Evolutionary conservation across 495 filamentous ascomycete genomes (phyloP), one percentile per base, ranked within the genome.

Genomic region (Aspergillus cristatus): DNA sequence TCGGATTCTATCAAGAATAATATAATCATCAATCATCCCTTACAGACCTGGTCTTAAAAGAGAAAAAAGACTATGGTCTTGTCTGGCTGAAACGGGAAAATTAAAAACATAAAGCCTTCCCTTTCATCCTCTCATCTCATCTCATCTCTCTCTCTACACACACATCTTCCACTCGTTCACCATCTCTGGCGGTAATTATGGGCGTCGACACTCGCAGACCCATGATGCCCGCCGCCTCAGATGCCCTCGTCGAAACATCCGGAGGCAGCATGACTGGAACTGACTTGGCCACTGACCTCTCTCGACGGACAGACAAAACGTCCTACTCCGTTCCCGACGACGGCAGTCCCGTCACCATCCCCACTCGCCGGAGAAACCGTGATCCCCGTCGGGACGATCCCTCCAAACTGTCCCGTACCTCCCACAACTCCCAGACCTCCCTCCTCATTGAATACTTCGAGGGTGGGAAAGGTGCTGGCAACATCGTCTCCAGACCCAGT

Each of bases 391-490:
- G 71, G 50, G 73, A 72, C 36, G 57, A 60, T 34, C 63, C 65
- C 37, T 67, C 69, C 46, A 71, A 68, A 41, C 56, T 68, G 47
- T 65, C 71, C 45, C 62, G 50, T 40, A 61, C 71, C 38, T 55
- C 68, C 15, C 66, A 74, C 26, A 70, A 78, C 38, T 91, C 85
- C 33, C 88, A 93, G 58, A 94, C 91, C 28, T 94, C 86, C 34
- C 74, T 99, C 35, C 69, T 99, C 54, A 99, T 99, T 54, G 91
- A 99, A 62, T 96, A 96, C 60, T 99, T 96, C 54, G 89, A 95
- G 62, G 86, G 78, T 47, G 82, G 84, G 35, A 94, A 91, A 58
- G 65, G 67, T 38, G 53, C 63, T 22, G 70, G 76, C 54, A 66
- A 34, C 47, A 67, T 67, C 37, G 71, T 62, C 65, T 82, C 71